These are phyloP conservation scores for Neostapfia colusana DNA, from an alignment of 176 grass and related monocot genomes.

Conservation along the genomic window DNA sequence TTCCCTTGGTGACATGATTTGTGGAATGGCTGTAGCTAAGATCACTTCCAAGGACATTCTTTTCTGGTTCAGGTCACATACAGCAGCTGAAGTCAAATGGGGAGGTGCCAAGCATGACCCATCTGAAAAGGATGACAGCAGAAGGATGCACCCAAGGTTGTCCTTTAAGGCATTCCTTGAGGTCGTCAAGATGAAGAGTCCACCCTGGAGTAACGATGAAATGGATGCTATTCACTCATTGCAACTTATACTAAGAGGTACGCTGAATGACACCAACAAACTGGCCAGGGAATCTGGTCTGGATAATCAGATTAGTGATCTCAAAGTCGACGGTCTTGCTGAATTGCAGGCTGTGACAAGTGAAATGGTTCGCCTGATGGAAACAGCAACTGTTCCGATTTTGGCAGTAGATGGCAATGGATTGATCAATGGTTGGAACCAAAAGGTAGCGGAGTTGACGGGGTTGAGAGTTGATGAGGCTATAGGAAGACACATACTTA, in stretches of 20 bases:
- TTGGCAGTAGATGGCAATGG: conserved; percentile 87
- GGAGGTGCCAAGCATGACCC: conserved; percentile 91
- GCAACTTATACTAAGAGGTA: conserved; percentile 87
- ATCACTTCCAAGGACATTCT: conserved; percentile 83
- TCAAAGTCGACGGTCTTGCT: conserved; percentile 76
- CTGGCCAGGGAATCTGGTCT: conserved; percentile 31
- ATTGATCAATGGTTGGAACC: conserved; percentile 91
- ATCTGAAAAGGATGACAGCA: conserved; percentile 65
- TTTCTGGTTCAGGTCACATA: conserved; percentile 93
- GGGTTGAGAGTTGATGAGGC: conserved; percentile 78
- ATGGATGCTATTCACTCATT: conserved; percentile 97
- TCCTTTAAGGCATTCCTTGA: conserved; percentile 96
- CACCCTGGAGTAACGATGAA: conserved; percentile 78
- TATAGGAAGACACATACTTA: conserved; percentile 84
- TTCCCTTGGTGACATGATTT: conserved; percentile 69
- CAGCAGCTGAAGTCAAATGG: conserved; percentile 84
- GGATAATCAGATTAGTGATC: conserved; percentile 65
- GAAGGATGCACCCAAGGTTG: conserved; percentile 87
- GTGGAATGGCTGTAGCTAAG: conserved; percentile 87
- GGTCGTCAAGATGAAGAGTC: conserved; percentile 88
- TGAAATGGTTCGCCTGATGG: conserved; percentile 96
- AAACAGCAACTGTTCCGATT: conserved; percentile 90
- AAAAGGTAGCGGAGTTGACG: conserved; percentile 75
- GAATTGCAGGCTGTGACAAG: conserved; percentile 89
- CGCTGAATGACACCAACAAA: conserved; percentile 44